Conservation (phyloP, 768 basidiomycete species). For the Zangia roseola region DNA sequence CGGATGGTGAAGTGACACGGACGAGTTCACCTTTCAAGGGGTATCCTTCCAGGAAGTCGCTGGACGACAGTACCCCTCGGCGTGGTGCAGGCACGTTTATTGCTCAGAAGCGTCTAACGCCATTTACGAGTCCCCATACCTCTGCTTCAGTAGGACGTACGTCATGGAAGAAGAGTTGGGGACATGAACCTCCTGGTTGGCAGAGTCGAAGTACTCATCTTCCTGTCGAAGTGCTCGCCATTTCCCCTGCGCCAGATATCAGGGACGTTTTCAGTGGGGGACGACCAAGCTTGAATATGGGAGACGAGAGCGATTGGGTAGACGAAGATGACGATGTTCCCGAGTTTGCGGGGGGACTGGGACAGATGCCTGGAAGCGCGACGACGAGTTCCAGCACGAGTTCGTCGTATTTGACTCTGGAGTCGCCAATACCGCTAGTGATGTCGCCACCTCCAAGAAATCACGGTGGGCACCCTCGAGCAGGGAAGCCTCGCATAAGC, state of each 20-base stretch:
- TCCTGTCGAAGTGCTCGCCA: slow-evolving; percentile 75
- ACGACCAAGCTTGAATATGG: slow-evolving; percentile 52
- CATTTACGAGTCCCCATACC: slow-evolving; percentile 59
- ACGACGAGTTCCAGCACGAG: slow-evolving; percentile 26
- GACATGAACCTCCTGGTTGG: slow-evolving; percentile 84
- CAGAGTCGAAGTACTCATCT: slow-evolving; percentile 61
- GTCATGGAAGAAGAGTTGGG: slow-evolving; percentile 91
- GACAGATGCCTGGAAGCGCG: slow-evolving; percentile 46
- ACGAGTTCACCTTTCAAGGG: slow-evolving; percentile 63
- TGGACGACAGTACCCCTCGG: slow-evolving; percentile 46
- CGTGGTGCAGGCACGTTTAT: slow-evolving; percentile 61
- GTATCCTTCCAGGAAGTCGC: slow-evolving; percentile 44
- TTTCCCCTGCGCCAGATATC: slow-evolving; percentile 54
- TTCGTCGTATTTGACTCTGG: slow-evolving; percentile 27
- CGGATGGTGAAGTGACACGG: slow-evolving; percentile 64
- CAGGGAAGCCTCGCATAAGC: slow-evolving; percentile 29
- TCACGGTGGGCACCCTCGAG: slow-evolving; percentile 40
- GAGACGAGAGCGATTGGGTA: slow-evolving; percentile 86
- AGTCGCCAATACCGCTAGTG: slow-evolving; percentile 42
- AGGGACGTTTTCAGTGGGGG: slow-evolving; percentile 76
- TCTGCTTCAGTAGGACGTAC: slow-evolving; percentile 56
- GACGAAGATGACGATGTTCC: slow-evolving; percentile 80
- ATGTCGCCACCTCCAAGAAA: slow-evolving; percentile 51
- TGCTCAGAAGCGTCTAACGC: slow-evolving; percentile 78
- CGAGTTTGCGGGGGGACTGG: slow-evolving; percentile 75